Evolutionary conservation across 2,329 filamentous ascomycete genomes (phyloP), one percentile per base, ranked within the genome.

Genomic region (Fonsecaea erecta): DNA sequence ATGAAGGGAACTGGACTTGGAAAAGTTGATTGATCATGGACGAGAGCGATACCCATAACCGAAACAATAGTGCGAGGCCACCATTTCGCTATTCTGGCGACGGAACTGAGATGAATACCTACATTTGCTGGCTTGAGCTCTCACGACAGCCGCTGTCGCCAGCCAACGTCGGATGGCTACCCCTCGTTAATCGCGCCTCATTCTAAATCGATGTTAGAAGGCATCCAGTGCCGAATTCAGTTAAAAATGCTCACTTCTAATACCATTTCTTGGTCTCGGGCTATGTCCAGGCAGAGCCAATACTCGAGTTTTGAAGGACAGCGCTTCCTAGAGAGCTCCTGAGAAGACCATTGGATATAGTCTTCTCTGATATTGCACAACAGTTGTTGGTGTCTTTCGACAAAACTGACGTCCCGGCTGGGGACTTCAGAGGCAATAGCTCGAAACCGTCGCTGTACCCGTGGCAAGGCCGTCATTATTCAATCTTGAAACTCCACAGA

Each of bases 11-110:
- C 24, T 60, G 56, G 37, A 48, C 46, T 46, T 37, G 63, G 60
- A 68, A 68, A 68, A 68, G 61, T 64, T 62, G 61, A 61, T 54
- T 37, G 28, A 46, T 43, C 54, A 68, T 59, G 52, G 43, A 48
- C 21, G 43, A 48, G 51, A 66, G 61, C 57, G 67, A 68, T 68
- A 68, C 64, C 64, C 63, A 66, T 59, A 32, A 62, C 56, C 30
- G 58, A 58, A 61, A 60, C 48, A 34, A 61, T 24, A 35, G 48
- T 52, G 46, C 43, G 12, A 52, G 57, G n/a, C 37, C 34, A 63
- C 30, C 46, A 32, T 43, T 24, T 32, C 21, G n/a, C 46, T 51
- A 16, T 63, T 40, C 37, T 21, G 37, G 12, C 58, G 16, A 37
- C 52, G 24, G 5, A 30, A 55, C 26, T 48, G 43, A 48, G 43